Base-by-base conservation (phyloP, 2,329 filamentous ascomycete species). In the Scedosporium apiospermum region DNA sequence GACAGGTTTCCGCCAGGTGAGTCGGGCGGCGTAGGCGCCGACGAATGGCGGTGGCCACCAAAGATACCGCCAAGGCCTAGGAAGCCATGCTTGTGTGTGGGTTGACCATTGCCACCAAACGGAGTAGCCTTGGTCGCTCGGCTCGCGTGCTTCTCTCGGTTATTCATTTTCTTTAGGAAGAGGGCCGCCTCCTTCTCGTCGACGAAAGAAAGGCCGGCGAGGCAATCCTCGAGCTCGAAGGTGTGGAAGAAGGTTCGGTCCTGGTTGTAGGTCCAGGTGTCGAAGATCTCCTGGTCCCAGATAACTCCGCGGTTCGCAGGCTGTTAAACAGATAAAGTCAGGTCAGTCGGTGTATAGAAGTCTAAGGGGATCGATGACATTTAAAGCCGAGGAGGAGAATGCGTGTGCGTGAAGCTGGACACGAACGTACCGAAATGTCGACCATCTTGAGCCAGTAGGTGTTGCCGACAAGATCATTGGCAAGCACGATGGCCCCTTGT, bases 371-470 rank as follows among this genome's bases (percentile, higher is more conserved):
- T 38, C 58, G 55, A 61, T 12, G 57, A 23, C 57, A 26, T n/a
- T 41, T 10, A 2, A 18, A 38, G 27, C 57, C 18, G 60, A 44
- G 49, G 16, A 49, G 14, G 41, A 12, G 58, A 26, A n/a, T 14
- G 27, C 26, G 16, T 30, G 26, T 16, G 46, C 61, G 60, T 57
- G 51, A 63, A 55, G 53, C 61, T 58, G 68, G 63, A 64, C 49
- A 53, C 41, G 46, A 30, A 80, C 88, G 71, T 82, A 96, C 92
- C 73, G 92, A 97, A 63, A 99, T 87, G 74, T 99, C 95, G 60
- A 99, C 95, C 77, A 99, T 81, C 80, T 99, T 99, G 68, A 99
- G 80, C 91, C 93, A 99, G 76, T 93, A 96, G 0, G 95, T 97
- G 74, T 96, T 89, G 67, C 95, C 95, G 30, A 98, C 92, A 46